Evolutionary conservation across 257 asterid species (phyloP), one percentile per base, ranked within the genome.

Genomic region (Ophiorrhiza pumila): DNA sequence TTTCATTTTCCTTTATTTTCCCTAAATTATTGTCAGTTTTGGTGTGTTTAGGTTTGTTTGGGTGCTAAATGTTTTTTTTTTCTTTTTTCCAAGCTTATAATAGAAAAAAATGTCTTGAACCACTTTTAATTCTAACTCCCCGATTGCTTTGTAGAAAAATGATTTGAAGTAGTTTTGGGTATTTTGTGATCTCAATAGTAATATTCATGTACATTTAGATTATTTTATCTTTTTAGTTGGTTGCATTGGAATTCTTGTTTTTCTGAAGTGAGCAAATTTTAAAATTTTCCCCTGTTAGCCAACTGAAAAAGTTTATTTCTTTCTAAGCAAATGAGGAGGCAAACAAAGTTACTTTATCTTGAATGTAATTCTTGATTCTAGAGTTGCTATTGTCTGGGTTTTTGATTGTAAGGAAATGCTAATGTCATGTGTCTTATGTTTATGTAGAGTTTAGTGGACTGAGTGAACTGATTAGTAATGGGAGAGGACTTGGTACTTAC

Each of bases 401-500:
- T 46, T 29, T 58, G 45, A 41, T 27, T 34, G 15, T 43, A 29
- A 23, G 15, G 17, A 45, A n/a, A 49, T 49, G 58, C 14, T 56
- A n/a, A 71, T 31, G 4, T 55, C 52, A 4, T 60, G 27, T 13
- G 27, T 67, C 29, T 34, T 34, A 3, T 50, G 59, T 61, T 23
- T 50, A 32, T 61, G 42, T 72, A 9, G 76, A 56, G 41, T 45
- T 42, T 35, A 15, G 27, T 31, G 23, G 65, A 58, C 5, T 25
- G 42, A 25, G 43, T 47, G 34, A 35, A 60, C 31, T 12, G 42
- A 75, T 34, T 71, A 72, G 71, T 78, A 56, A 85, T 85, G 89
- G 87, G 84, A 65, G 85, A 82, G 41, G 81, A 82, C 69, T 62
- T 73, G 80, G 74, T 71, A 52, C 72, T 80, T 71, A 53, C 77